Evolutionary conservation across 2,329 filamentous ascomycete species (phyloP).

Genomic region (Sarocladium strictum): DNA sequence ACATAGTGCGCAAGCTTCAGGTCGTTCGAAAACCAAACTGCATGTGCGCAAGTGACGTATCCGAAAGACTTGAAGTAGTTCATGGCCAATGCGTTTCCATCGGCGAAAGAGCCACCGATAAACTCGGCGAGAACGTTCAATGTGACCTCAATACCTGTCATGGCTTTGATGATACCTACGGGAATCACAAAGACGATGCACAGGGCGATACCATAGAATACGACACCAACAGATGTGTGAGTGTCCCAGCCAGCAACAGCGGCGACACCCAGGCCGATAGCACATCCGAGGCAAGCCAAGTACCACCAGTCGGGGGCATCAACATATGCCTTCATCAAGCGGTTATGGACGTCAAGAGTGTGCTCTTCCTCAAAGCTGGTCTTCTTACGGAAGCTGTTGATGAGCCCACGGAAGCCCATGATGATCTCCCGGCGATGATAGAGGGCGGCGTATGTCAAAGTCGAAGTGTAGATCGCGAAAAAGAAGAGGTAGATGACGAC

Average conservation of each 20-base stretch:
- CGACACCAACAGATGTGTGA: constrained; percentile 43
- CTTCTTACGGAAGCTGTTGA: constrained; percentile 38
- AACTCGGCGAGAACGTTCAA: constrained; percentile 49
- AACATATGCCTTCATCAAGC: constrained; percentile 40
- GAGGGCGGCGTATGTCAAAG: constrained; percentile 42
- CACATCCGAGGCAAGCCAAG: constrained; percentile 31
- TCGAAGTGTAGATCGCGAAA: constrained; percentile 48
- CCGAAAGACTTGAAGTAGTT: constrained; percentile 50
- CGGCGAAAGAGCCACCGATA: constrained; percentile 43
- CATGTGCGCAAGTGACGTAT: constrained; percentile 43
- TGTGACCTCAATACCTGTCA: constrained; percentile 46
- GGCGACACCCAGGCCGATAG: constrained; percentile 39
- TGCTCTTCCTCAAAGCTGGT: constrained; percentile 26
- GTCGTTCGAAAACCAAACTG: constrained; percentile 44
- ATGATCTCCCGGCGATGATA: constrained; percentile 47
- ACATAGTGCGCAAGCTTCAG: constrained; percentile 48
- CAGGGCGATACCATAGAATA: constrained; percentile 44
- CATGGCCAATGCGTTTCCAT: constrained; percentile 46
- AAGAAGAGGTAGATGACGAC: constrained; percentile 49
- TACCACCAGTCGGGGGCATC: constrained; percentile 53
- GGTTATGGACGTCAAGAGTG: constrained; percentile 40
- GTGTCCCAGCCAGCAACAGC: constrained; percentile 44
- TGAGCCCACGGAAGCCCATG: constrained; percentile 42
- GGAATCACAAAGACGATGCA: constrained; percentile 46
- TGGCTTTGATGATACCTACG: constrained; percentile 46